phyloP scores from a whole-genome alignment of 257 asterid species.

The Henckelia pumila region DNA sequence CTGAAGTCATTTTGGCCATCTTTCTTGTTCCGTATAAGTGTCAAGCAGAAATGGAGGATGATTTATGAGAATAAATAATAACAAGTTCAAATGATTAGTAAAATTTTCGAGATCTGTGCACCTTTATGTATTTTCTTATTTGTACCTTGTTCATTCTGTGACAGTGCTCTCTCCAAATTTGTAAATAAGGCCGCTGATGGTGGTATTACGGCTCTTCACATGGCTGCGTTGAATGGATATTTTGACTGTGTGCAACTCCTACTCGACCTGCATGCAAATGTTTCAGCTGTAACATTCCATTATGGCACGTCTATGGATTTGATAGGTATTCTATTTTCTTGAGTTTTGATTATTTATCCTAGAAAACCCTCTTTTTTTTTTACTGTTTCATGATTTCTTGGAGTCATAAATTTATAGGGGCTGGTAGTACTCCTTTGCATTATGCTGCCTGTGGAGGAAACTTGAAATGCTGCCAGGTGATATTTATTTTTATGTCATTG shows the following conservation, averaged over 20 bases:
- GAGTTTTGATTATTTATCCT: conserved; percentile 14
- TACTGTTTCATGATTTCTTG: neutral
- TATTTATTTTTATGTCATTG: conserved; percentile 19
- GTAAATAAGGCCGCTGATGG: conserved; percentile 97
- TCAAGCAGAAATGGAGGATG: neutral
- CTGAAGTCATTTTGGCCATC: conserved; percentile 2
- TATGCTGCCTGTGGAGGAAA: conserved; percentile 99
- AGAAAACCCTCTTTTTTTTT: conserved; percentile 13
- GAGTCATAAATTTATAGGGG: conserved; percentile 47
- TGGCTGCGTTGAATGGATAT: conserved; percentile 96
- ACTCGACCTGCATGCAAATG: conserved; percentile 84
- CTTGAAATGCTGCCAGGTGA: conserved; percentile 94
- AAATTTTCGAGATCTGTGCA: neutral
- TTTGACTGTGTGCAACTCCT: conserved; percentile 95
- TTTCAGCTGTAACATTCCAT: conserved; percentile 79
- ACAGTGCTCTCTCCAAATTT: conserved; percentile 77
- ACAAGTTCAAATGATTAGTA: neutral
- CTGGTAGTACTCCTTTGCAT: conserved; percentile 98
- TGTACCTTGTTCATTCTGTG: conserved; percentile 23
- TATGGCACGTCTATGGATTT: conserved; percentile 96
- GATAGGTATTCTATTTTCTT: conserved; percentile 51
- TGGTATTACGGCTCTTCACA: conserved; percentile 97
- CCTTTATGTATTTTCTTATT: neutral
- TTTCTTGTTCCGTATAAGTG: conserved; percentile 10
- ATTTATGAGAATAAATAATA: too few relatives aligned